Base-by-base conservation (phyloP, 768 basidiomycete species). In the Hebeloma cylindrosporum region DNA sequence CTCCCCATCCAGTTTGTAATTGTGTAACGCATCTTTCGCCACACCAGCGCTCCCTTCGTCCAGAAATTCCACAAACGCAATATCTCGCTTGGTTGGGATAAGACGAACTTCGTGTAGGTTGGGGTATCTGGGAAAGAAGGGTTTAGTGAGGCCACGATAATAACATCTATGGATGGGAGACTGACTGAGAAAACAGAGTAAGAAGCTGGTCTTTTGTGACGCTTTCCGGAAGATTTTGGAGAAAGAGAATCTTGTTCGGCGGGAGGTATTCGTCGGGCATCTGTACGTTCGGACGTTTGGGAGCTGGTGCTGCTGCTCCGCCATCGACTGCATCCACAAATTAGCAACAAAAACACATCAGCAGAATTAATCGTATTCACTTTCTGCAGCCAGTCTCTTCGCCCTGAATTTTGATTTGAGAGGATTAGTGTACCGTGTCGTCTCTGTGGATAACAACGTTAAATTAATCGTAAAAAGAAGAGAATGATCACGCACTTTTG, bases 201-300 rank as follows among this genome's bases (percentile, higher is more conserved):
- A 87, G 80, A 49, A 99, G 85, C 60, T 89, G 85, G 41, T 96
- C 94, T 61, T 95, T 93, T 43, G 87, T 93, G 53, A 93, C 93
- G 30, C 68, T 85, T 61, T 96, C 93, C 14, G 94, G 93, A 17
- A 99, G 74, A 63, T 97, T 97, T 68, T 99, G 96, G 53, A 99
- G 64, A 79, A 99, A 99, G 40, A 99, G 78, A 67, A 98, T 95
- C 66, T 94, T 93, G 85, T 99, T 99, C 28, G 96, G 95, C 2
- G 96, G 96, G 5, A 99, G 80, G 66, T 97, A 98, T 66, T 99
- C 96, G 84, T 99, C 96, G 29, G 95, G 94, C 93, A 98, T 96
- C 64, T 94, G 91, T 48, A 96, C 87, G 53, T 83, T 82, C 17
- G 88, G 88, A 31, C 88, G 79, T 66, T 83, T 90, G 14, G 87